A percentile compares a stretch with the other conserved stretches of the same genome.
Evolutionary conservation across 192 early-diverging fungal species (phyloP).

Genomic region (Podila horticola): DNA sequence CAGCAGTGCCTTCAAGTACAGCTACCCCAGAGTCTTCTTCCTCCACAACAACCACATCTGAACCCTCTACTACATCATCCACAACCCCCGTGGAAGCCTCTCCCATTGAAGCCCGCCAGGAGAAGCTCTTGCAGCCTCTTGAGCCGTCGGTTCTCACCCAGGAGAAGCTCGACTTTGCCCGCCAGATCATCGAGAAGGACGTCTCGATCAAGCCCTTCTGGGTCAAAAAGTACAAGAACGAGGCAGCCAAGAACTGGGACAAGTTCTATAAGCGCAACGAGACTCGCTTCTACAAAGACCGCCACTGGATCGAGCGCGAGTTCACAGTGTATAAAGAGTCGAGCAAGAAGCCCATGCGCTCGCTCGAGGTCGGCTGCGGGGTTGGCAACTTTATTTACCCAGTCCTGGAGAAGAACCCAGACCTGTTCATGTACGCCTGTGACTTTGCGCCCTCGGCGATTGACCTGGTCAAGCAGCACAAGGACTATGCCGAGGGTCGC

Average conservation of each 20-base stretch:
- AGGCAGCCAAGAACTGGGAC: conserved; percentile 85
- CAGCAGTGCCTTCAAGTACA: background rate
- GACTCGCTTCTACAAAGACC: conserved; percentile 97
- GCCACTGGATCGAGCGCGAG: conserved; percentile 97
- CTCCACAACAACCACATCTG: background rate
- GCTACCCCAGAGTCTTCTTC: background rate
- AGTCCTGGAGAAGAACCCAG: conserved; percentile 80
- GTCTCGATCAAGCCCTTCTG: conserved; percentile 78
- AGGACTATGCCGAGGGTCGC: conserved; percentile 73
- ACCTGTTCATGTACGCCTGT: conserved; percentile 90
- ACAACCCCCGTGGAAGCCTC: conserved; percentile 3
- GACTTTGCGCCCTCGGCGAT: conserved; percentile 95
- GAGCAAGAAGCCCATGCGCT: conserved; percentile 19
- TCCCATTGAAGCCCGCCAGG: conserved; percentile 38
- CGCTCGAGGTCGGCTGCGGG: conserved; percentile 96
- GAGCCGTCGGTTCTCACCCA: conserved; percentile 19
- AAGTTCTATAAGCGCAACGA: conserved; percentile 87
- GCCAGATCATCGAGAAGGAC: conserved; percentile 69
- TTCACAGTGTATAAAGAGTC: conserved; percentile 73
- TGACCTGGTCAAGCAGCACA: conserved; percentile 85
- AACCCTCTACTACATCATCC: conserved; percentile 1
- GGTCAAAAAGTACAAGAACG: conserved; percentile 82
- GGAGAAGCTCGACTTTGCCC: conserved; percentile 63
- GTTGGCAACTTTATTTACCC: conserved; percentile 98
- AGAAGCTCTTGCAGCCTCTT: conserved; percentile 28